Percentiles rank a stretch among this genome's conserved stretches.
phyloP scores from a whole-genome alignment of 129 eudicot species.

The Logfia minima region DNA sequence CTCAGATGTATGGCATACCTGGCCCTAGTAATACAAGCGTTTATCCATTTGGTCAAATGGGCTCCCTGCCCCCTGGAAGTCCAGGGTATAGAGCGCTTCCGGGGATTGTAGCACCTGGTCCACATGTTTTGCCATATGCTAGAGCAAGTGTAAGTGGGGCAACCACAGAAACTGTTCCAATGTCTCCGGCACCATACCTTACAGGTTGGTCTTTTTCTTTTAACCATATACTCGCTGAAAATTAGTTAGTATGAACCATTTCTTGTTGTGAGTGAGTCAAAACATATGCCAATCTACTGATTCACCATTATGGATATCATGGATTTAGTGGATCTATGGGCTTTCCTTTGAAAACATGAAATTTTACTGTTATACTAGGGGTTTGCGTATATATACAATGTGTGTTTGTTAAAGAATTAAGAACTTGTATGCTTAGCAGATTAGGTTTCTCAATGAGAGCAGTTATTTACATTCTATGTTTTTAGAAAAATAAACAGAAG shows the following conservation, averaged over 20 bases:
- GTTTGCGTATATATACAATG: neutral
- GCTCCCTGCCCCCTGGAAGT: slow-evolving; percentile 45
- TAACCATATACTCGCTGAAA: neutral
- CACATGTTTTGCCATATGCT: slow-evolving; percentile 43
- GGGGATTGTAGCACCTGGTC: slow-evolving; percentile 49
- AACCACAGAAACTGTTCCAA: slow-evolving; percentile 42
- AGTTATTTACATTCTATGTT: neutral
- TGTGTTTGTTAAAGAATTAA: neutral
- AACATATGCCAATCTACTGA: neutral
- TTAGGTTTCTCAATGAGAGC: neutral
- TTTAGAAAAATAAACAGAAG: neutral
- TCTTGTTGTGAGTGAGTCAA: neutral
- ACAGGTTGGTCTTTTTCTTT: slow-evolving; percentile 37
- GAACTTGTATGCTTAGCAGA: neutral
- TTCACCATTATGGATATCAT: neutral
- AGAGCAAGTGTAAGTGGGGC: slow-evolving; percentile 49
- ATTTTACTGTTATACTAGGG: neutral
- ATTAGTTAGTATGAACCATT: neutral
- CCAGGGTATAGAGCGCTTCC: slow-evolving; percentile 41
- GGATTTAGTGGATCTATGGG: neutral
- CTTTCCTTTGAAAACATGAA: neutral
- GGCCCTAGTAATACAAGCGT: slow-evolving; percentile 42
- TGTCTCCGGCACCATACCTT: slow-evolving; percentile 48
- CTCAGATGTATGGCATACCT: slow-evolving; percentile 53
- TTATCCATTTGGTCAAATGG: slow-evolving; percentile 45